Evolutionary conservation across 352 stramenopile species (phyloP).

Genomic region (Phytophthora pluvialis): DNA sequence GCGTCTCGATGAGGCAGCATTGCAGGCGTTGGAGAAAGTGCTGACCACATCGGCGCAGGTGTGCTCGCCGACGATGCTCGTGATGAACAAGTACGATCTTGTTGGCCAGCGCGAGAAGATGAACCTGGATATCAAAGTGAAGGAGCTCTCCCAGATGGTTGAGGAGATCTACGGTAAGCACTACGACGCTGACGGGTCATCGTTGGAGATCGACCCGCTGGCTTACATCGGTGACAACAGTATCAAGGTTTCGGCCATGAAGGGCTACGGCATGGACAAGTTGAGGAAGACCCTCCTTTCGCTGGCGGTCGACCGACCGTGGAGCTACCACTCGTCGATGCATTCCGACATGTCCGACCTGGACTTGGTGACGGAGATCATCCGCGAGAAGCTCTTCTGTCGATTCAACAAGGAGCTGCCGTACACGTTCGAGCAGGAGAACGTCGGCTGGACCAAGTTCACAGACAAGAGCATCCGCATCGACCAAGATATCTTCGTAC

Average conservation of each 20-base stretch:
- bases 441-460: constrained; percentile 87
- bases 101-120: constrained; percentile 56
- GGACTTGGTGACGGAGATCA: constrained; percentile 88
- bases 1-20: constrained; percentile 75
- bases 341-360: constrained; percentile 85
- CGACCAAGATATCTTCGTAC: constrained; percentile 90
- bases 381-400: constrained; percentile 88
- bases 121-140: constrained; percentile 71
- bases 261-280: constrained; percentile 68
- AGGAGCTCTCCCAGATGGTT: constrained; percentile 85
- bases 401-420: constrained; percentile 89
- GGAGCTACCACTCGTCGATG: constrained; percentile 88
- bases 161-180: constrained; percentile 76
- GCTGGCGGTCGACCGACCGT: constrained; percentile 75
- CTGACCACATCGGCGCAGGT: constrained; percentile 80
- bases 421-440: constrained; percentile 86
- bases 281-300: constrained; percentile 73
- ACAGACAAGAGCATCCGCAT: constrained; percentile 88
- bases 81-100: constrained; percentile 89
- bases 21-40: constrained; percentile 82
- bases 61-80: constrained; percentile 79
- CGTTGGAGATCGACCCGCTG: constrained; percentile 65
- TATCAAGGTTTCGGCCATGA: constrained; percentile 81
- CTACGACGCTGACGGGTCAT: constrained; percentile 61
- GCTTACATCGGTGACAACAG: constrained; percentile 76